Base-by-base conservation (phyloP, 805 yeast species). In the Brettanomyces nanus region DNA sequence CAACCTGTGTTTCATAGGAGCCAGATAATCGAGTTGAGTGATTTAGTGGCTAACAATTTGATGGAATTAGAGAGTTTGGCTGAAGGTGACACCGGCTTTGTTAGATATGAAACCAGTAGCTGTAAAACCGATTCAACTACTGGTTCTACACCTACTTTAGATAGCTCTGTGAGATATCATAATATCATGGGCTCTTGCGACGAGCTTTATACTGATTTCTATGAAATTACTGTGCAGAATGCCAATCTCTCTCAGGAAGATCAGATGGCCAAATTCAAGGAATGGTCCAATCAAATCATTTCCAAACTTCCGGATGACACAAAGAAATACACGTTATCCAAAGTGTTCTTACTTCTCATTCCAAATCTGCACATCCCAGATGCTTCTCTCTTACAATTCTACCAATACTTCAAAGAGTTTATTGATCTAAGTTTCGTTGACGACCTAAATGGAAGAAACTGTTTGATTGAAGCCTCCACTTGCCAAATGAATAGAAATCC, bases 1-100 rank as follows among this genome's bases (percentile, higher is more conserved):
- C 98, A 92, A 59, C 97, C 98, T 0, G 94, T 90, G 10, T 92
- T 92, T 63, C 95, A 92, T 53, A 75, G 94, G 45, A 81, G 83
- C 45, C 90, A 85, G 50, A 82, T 90, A 36, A 81, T 92, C 32
- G 79, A 77, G 46, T 68, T 92, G 49, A 82, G 87, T 54, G 98
- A 92, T 56, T 62, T 77, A 36, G 79, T 78, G 19, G 78, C 80
- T 1, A 75, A 67, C 44, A 70, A 76, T 10, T 58, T 85, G 31
- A 68, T 85, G 58, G 95, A 86, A 49, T 62, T 85, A 25, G 95
- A 86, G 56, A 80, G 82, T 1, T 67, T 71, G 47, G 71, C 74
- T n/a, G 79, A 62, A 32, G 65, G 65, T 14, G 61, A 53, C 33
- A 41, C 41, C 19, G 49, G 52, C 14, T 51, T 50, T 31, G 51